Evolutionary conservation across 768 basidiomycete genomes (phyloP).

Genomic region (Amylocystis lapponica): DNA sequence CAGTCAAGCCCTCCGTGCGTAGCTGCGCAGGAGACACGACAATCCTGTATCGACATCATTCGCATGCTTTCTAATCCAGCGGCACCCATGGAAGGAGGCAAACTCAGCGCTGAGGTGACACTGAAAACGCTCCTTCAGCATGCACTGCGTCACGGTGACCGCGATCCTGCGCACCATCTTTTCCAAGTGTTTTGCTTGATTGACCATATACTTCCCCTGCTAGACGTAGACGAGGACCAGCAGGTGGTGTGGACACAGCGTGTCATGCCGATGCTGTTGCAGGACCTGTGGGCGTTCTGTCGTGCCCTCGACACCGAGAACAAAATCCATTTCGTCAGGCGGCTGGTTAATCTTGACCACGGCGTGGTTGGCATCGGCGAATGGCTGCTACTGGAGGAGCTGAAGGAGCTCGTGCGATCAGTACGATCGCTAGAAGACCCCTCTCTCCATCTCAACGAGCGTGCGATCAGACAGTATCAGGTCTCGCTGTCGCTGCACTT

Average conservation of each 20-base stretch:
- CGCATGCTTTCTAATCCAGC: constrained; percentile 33
- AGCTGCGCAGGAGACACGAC: constrained; percentile 40
- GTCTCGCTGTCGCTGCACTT: constrained; percentile 45
- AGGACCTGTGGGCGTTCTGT: constrained; percentile 52
- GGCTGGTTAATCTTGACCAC: constrained; percentile 52
- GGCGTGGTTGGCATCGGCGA: constrained; percentile 55
- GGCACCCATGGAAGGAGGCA: constrained; percentile 29
- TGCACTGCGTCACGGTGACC: constrained; percentile 30
- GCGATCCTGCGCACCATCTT: constrained; percentile 55
- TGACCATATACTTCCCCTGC: constrained; percentile 48
- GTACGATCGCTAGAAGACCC: constrained; percentile 32
- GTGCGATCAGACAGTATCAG: constrained; percentile 40
- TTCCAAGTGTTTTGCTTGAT: constrained; percentile 52
- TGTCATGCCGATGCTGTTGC: constrained; percentile 53
- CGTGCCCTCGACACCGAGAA: constrained; percentile 50
- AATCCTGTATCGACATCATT: constrained; percentile 48
- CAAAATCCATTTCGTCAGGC: constrained; percentile 46
- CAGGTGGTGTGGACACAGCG: constrained; percentile 42
- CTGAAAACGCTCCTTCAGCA: constrained; percentile 53
- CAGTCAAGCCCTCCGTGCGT: constrained; percentile 32
- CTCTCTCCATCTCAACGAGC: constrained; percentile 27
- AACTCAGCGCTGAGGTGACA: constrained; percentile 43
- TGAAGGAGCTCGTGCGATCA: constrained; percentile 42
- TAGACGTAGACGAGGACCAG: constrained; percentile 24
- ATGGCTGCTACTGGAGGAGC: constrained; percentile 64